Evolutionary conservation across 169 alveolate genomes (phyloP).

Genomic region (Cryptosporidium ubiquitum): DNA sequence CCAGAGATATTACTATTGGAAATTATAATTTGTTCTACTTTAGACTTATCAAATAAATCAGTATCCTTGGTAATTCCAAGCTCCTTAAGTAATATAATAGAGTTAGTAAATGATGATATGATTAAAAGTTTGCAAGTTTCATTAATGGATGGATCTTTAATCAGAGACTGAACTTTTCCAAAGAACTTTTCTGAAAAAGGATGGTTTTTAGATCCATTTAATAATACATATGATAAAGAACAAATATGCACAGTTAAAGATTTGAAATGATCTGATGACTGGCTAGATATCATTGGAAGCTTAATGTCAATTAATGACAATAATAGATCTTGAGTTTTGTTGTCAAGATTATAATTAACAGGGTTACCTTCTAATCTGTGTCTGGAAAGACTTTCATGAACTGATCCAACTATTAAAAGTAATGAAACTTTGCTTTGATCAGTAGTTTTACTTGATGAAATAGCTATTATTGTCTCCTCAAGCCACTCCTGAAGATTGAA

Average conservation of each 20-base stretch:
- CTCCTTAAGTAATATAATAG: background rate
- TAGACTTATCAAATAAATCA: slow-evolving; percentile 2
- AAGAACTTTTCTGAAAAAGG: slow-evolving; percentile 13
- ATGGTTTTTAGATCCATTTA: slow-evolving; percentile 1
- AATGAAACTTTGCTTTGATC: slow-evolving; percentile 22
- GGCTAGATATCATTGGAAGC: slow-evolving; percentile 21
- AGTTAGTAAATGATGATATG: slow-evolving; percentile 13
- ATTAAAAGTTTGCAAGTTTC: slow-evolving; percentile 12
- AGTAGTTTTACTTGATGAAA: slow-evolving; percentile 1
- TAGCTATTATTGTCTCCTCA: slow-evolving; percentile 9
- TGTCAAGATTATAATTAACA: background rate
- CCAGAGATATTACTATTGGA: background rate
- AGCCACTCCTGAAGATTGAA: background rate
- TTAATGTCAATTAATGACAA: slow-evolving; percentile 6
- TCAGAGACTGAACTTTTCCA: slow-evolving; percentile 10
- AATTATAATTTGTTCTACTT: background rate
- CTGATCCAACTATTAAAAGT: background rate
- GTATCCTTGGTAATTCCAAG: background rate
- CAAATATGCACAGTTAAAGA: slow-evolving; percentile 11
- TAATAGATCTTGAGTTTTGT: slow-evolving; percentile 22
- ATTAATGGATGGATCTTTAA: slow-evolving; percentile 5
- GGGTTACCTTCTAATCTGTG: background rate
- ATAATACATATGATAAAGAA: background rate
- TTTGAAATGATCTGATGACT: slow-evolving; percentile 36
- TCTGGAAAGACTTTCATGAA: background rate